phyloP scores from a whole-genome alignment of 371 early-diverging fungal species.

The Sporodiniella umbellata region DNA sequence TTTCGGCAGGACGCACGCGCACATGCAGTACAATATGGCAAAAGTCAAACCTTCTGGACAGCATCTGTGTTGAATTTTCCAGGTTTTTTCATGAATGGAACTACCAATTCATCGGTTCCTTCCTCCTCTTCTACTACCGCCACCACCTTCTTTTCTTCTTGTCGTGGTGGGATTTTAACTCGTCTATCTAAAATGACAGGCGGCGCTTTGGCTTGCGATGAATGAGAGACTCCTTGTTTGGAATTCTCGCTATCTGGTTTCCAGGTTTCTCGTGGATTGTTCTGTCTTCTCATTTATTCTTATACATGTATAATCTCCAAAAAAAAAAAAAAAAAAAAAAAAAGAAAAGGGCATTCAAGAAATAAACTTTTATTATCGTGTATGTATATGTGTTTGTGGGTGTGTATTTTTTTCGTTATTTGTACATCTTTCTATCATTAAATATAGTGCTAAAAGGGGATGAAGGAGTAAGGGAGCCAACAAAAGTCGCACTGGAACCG shows the following conservation, averaged over 20 bases:
- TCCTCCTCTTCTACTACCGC: background rate
- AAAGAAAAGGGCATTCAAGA: background rate
- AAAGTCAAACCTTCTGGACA: slow-evolving; percentile 8
- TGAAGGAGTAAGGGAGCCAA: slow-evolving; percentile 30
- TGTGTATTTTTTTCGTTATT: background rate
- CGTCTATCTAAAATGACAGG: slow-evolving; percentile 24
- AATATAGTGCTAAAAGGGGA: slow-evolving; percentile 38
- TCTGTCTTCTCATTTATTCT: background rate
- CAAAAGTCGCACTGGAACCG: slow-evolving; percentile 26
- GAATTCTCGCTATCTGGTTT: background rate
- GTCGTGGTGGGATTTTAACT: slow-evolving; percentile 1
- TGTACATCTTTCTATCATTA: slow-evolving; percentile 47
- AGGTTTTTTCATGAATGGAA: slow-evolving; percentile 14
- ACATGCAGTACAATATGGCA: background rate
- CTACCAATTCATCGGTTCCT: background rate
- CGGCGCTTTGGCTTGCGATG: background rate
- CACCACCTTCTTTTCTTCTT: background rate
- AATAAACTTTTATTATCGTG: too few relatives aligned
- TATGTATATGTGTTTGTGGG: too few relatives aligned
- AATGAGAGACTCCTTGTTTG: background rate
- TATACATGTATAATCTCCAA: background rate
- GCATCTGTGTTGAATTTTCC: slow-evolving; percentile 18
- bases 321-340: background rate
- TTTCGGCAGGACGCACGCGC: too few relatives aligned
- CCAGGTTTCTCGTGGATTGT: too few relatives aligned